Base-by-base conservation (phyloP, 2,329 filamentous ascomycete genomes). In the Alternaria panax region DNA sequence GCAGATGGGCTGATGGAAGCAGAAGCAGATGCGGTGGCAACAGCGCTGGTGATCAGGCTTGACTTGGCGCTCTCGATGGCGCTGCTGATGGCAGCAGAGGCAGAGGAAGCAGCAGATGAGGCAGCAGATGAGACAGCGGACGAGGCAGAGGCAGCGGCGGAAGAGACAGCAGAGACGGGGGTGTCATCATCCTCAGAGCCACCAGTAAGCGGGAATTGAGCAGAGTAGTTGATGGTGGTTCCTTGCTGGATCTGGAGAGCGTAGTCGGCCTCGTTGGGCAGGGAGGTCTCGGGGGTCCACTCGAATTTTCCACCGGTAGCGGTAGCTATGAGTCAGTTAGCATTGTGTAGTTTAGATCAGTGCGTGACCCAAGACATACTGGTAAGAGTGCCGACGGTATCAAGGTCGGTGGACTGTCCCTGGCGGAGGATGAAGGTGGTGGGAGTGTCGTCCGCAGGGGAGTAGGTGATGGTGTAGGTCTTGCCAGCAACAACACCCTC, bases 211-310 rank as follows among this genome's bases (percentile, higher is more conserved):
- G 54, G 42, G 72, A 88, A 80, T 28, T 80, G 81, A 43, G 81
- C 84, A 45, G 82, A 85, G 79, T 87, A 88, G 79, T 89, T 89
- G 73, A 79, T 69, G 48, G 78, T 63, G 40, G 71, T 76, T 59
- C 80, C 82, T 71, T 88, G 86, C 14, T 68, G 72, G 76, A 89
- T 87, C 73, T 87, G 76, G 58, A 89, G 82, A 54, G 87, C 86
- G 70, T 88, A 89, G 77, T 86, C 79, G 36, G 73, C 60, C 56
- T 76, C 82, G 62, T 80, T 74, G 43, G 74, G 67, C 27, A 87
- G 77, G 38, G 68, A 73, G 24, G 68, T 72, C 38, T 76, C 72
- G 5, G 84, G 83, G 16, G 79, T 85, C 84, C 85, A 88, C 56
- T 76, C 78, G 79, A 79, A 86, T 24, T 71, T 75, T 57, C 82